Evolutionary conservation across 1,284 basidiomycete species (phyloP).

Genomic region (Cutaneotrichosporon cavernicola): DNA sequence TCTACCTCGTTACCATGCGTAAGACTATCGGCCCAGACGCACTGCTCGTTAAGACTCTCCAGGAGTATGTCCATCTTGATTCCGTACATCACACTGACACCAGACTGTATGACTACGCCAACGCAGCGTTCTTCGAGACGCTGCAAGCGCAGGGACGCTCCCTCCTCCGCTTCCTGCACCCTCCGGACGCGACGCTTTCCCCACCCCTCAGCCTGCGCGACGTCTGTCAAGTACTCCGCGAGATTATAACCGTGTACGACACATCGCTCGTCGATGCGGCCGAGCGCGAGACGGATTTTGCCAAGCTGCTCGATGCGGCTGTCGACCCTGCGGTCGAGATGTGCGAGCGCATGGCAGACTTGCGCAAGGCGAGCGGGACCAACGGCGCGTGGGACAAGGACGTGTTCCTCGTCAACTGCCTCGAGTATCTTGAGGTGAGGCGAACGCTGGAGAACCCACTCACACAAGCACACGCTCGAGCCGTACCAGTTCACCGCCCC

Average conservation of each 20-base stretch:
- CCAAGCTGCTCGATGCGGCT: constrained; percentile 71
- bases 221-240: constrained; percentile 75
- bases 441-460: not conserved
- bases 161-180: constrained; percentile 67
- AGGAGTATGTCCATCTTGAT: constrained; percentile 63
- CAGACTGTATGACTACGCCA: constrained; percentile 76
- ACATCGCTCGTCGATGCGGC: constrained; percentile 64
- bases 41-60: constrained; percentile 69
- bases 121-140: constrained; percentile 79
- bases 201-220: constrained; percentile 77
- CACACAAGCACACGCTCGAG: constrained; percentile 65
- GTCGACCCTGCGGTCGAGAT: constrained; percentile 78
- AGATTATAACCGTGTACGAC: constrained; percentile 83
- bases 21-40: constrained; percentile 83
- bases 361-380: constrained; percentile 45
- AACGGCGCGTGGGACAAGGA: constrained; percentile 68
- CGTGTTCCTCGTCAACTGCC: constrained; percentile 79
- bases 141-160: constrained; percentile 76
- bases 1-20: constrained; percentile 88
- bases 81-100: not conserved
- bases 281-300: constrained; percentile 60
- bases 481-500: constrained; percentile 69
- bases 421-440: constrained; percentile 62
- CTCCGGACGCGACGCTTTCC: constrained; percentile 71
- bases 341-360: constrained; percentile 67